Conservation (phyloP, 352 stramenopile genomes). For the Phytophthora hibernalis region DNA sequence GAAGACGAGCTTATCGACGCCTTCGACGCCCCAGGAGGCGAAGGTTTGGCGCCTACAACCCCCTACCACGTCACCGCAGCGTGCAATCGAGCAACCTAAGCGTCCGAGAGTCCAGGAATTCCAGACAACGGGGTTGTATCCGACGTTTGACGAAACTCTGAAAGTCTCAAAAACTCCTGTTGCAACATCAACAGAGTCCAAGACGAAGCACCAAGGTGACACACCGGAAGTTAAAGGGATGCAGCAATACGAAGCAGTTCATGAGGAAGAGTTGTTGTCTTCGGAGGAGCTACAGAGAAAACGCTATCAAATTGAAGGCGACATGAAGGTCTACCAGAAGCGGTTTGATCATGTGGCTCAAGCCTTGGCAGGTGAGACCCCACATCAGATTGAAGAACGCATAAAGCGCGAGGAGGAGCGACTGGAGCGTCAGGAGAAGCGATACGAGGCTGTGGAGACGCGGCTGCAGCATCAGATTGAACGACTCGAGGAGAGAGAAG, state of each 20-base stretch:
- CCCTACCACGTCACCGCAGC: neutral
- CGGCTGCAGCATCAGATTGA: constrained; percentile 66
- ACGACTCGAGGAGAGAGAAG: constrained; percentile 52
- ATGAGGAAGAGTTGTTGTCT: constrained; percentile 16
- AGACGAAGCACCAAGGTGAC: constrained; percentile 1
- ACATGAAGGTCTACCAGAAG: constrained; percentile 53
- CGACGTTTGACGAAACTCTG: constrained; percentile 34
- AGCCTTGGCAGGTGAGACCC: constrained; percentile 66
- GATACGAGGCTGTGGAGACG: constrained; percentile 48
- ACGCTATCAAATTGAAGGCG: constrained; percentile 42
- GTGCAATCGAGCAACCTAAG: constrained; percentile 6
- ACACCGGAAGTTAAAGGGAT: neutral
- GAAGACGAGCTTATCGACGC: constrained; percentile 72
- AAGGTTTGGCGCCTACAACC: constrained; percentile 9
- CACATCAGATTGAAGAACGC: constrained; percentile 69
- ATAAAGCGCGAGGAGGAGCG: constrained; percentile 56
- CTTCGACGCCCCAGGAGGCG: constrained; percentile 50
- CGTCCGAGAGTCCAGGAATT: constrained; percentile 14
- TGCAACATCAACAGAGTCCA: neutral
- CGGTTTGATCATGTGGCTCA: constrained; percentile 69
- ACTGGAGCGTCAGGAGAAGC: constrained; percentile 55
- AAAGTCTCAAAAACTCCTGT: constrained; percentile 4
- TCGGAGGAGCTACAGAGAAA: constrained; percentile 34
- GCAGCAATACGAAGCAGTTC: neutral
- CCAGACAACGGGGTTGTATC: constrained; percentile 25